Conservation (phyloP, 441 rosid species). For the Sinapis alba region DNA sequence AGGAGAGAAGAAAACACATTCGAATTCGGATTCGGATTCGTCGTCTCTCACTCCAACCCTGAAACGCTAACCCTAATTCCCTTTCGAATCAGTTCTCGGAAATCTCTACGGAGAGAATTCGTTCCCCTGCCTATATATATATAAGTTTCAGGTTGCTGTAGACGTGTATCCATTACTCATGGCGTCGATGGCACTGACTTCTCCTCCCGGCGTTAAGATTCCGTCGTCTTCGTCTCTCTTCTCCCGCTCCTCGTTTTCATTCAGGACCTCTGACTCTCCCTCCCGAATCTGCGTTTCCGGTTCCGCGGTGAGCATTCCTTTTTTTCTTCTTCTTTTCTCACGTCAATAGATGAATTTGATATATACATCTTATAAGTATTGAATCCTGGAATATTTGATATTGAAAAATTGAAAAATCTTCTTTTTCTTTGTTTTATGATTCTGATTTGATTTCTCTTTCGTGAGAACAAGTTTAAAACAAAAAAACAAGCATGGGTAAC, state of each 20-base stretch:
- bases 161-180: constrained; percentile 9
- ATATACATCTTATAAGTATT: too few relatives aligned
- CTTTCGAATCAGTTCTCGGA: constrained; percentile 9
- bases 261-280: constrained; percentile 41
- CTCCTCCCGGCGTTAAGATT: constrained; percentile 39
- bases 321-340: not conserved
- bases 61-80: not conserved
- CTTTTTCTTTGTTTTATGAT: too few relatives aligned
- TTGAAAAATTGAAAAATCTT: not conserved
- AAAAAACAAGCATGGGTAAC: too few relatives aligned
- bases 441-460: too few relatives aligned
- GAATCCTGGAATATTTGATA: too few relatives aligned
- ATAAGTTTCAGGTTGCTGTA: constrained; percentile 3
- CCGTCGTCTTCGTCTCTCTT: constrained; percentile 37
- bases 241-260: constrained; percentile 38
- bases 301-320: constrained; percentile 43
- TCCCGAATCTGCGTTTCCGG: constrained; percentile 36
- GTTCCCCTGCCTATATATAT: constrained; percentile 2
- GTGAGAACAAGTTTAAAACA: too few relatives aligned
- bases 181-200: constrained; percentile 47
- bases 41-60: not conserved
- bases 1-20: not conserved
- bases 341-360: too few relatives aligned
- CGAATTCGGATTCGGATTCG: not conserved
- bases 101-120: not conserved